Conservation (phyloP, 345 rosid species). For the Gossypium thurberi region DNA sequence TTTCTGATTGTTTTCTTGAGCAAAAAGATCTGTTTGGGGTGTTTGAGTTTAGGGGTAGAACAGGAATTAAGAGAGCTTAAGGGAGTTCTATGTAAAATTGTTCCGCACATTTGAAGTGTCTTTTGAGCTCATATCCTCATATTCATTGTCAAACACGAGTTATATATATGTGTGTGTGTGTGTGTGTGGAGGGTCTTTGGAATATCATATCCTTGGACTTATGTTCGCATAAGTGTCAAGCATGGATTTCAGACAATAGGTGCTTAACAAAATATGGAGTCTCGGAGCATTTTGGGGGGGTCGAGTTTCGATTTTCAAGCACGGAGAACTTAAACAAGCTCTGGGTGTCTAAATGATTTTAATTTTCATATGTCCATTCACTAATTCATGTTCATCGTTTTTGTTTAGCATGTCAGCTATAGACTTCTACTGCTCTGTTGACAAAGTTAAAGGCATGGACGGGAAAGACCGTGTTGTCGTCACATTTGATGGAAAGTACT, state of each 20-base stretch:
- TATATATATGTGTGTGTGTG: no score
- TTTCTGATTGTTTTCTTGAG: neutral
- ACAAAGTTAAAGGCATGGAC: conserved; percentile 74
- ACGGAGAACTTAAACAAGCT: neutral
- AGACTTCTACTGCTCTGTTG: conserved; percentile 93
- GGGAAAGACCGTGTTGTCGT: conserved; percentile 77
- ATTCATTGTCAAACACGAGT: no score
- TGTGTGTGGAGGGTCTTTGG: no score
- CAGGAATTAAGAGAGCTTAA: neutral
- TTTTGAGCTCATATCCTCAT: neutral
- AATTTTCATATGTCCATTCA: neutral
- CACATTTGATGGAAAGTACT: conserved; percentile 86
- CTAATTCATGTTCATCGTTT: neutral
- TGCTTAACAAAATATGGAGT: neutral
- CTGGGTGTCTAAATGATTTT: neutral
- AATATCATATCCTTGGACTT: no score
- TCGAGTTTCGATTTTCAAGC: neutral
- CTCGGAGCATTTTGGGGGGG: neutral
- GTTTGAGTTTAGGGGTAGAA: neutral
- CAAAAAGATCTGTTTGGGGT: neutral
- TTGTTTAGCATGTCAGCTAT: conserved; percentile 78
- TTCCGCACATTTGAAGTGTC: neutral
- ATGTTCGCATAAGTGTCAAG: neutral
- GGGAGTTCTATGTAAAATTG: neutral
- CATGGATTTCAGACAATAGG: neutral